Base-by-base conservation (phyloP, 1,284 basidiomycete genomes). In the Austropuccinia psidii region DNA sequence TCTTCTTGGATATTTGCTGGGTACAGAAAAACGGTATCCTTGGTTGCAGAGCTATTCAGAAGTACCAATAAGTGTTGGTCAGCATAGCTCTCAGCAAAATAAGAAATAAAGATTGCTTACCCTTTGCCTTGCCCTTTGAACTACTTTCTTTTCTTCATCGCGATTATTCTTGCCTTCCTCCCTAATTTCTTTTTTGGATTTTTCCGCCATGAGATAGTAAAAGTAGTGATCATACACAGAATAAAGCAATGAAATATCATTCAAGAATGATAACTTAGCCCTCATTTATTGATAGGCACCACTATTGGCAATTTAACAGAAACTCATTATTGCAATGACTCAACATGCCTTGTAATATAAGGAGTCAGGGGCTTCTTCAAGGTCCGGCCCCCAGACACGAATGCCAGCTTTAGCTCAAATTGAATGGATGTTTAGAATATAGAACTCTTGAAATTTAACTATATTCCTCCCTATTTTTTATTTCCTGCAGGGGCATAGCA, bases 181-280 rank as follows among this genome's bases (percentile, higher is more conserved):
- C n/a, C 39, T 37, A 2, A 7, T 33, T 33, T 60, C 57, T 31
- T 60, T 35, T 19, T 60, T 60, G n/a, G 33, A 60, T 19, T n/a
- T 17, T 35, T 35, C 29, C 3, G 57, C 6, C 57, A 60, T 60
- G 8, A 60, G 17, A 60, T 60, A 60, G 29, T 60, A 35, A 4
- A 60, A 29, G n/a, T 60, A 60, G 29, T 60, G 57, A 60, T 60
- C 31, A n/a, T 60, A 60, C 33, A 35, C 57, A 17, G 9, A 13
- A 17, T 37, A 11, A 39, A 60, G 29, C 29, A 60, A 24, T 15
- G 31, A 29, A 37, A 35, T 27, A 37, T 60, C 24, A 11, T 60
- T 17, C 4, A 37, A 17, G 31, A 35, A 60, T 17, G 57, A 27
- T 31, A 19, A 35, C 19, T 60, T 60, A 31, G 39, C 31, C 19